Evolutionary conservation across 2,329 filamentous ascomycete species (phyloP).

Genomic region (Sarocladium strictum): DNA sequence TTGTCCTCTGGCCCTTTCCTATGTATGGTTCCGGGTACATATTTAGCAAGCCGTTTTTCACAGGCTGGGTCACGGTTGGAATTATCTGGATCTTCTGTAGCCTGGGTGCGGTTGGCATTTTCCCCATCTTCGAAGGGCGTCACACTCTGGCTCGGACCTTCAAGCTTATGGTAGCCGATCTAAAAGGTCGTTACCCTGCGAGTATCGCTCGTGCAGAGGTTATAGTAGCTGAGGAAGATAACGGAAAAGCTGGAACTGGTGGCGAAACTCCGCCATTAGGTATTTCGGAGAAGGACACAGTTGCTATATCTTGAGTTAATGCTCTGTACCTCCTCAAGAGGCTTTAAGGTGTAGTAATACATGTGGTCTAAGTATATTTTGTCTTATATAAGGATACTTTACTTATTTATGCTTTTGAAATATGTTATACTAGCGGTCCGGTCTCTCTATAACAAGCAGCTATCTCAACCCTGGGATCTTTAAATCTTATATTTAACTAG

Average conservation of each 20-base stretch:
- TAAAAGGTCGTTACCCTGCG: constrained; percentile 11
- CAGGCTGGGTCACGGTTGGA: constrained; percentile 65
- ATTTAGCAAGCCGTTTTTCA: constrained; percentile 54
- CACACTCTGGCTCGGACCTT: constrained; percentile 37
- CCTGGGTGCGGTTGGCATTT: constrained; percentile 71
- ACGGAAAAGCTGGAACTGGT: background rate
- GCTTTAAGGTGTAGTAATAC: too few relatives aligned
- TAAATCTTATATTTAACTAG: too few relatives aligned
- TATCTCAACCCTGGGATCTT: too few relatives aligned
- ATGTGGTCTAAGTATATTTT: too few relatives aligned
- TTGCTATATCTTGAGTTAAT: background rate
- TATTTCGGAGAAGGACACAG: background rate
- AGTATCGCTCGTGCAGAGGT: constrained; percentile 1
- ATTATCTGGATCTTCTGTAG: constrained; percentile 50
- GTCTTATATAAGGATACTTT: too few relatives aligned
- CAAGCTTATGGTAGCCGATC: constrained; percentile 12
- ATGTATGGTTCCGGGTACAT: constrained; percentile 81
- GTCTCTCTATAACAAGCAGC: too few relatives aligned
- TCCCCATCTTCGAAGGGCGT: constrained; percentile 75
- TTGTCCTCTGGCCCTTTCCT: constrained; percentile 88
- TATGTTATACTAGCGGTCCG: too few relatives aligned
- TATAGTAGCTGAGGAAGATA: constrained; percentile 9
- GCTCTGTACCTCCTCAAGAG: too few relatives aligned
- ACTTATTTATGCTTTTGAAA: too few relatives aligned
- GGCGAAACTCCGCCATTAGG: background rate